Evolutionary conservation across 257 asterid species (phyloP), one percentile per base, ranked within the genome.

Genomic region (Solanum ossicruentum): DNA sequence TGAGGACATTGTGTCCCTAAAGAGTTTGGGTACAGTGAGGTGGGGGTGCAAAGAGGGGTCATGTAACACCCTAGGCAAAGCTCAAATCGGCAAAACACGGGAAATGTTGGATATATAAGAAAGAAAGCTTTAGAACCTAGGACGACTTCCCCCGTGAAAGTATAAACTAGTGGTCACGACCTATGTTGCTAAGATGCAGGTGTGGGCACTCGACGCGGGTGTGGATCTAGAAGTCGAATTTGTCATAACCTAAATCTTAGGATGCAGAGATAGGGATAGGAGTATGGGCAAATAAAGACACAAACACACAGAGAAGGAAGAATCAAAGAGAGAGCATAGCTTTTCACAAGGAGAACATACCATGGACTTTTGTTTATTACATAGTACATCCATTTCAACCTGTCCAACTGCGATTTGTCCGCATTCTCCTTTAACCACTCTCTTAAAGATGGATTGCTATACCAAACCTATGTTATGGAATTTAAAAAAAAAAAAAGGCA

Each of bases 341-440:
- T 47, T 77, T 77, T 51, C 63, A 49, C 9, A 23, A 77, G 63
- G 61, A 15, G 82, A 77, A 72, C 87, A 86, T 90, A 96, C 99
- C 99, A 96, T 86, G 99, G 98, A 89, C 97, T 91, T 87, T 90
- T 92, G 91, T 96, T 96, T 86, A 96, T 92, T 85, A 86, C 88
- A 88, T 91, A 96, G 86, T 96, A 96, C 90, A 88, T 89, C 98
- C 96, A 93, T 88, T 95, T 96, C 87, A 87, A 83, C 87, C 93
- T 92, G 91, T 92, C 91, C 90, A 95, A 86, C 83, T 88, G 91
- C 83, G 97, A 92, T 60, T 89, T 88, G 65, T 91, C 91, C 79
- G 96, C 97, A 39, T 89, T 92, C 89, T 86, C 90, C 92, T 90
- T 88, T 58, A 96, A 89, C 99, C 99, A 96, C 88, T 93, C 94